Base-by-base conservation (phyloP, 1,139 yeast species). In the Scheffersomyces lignicola region DNA sequence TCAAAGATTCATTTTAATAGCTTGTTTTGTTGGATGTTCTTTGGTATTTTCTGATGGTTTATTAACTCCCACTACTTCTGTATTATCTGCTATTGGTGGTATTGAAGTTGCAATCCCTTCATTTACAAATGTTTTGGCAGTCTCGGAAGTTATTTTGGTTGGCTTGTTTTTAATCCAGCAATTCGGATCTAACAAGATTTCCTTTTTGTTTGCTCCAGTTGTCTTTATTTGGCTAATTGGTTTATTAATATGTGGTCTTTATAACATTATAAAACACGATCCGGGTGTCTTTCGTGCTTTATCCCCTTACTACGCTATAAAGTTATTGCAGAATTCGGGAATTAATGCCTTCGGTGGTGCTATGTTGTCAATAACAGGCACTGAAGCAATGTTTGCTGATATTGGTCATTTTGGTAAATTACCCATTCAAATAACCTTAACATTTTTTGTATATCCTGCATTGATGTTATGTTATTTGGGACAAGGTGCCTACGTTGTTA, bases 311-410 rank as follows among this genome's bases (percentile, higher is more conserved):
- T 70, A 70, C 45, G 83, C 82, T 2, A 62, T 75, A 33, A 45
- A 58, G 13, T 63, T 69, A 23, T 56, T 78, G 41, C 56, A 53
- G 32, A 43, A 47, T 7, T 66, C 69, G 3, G 69, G 69, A 3
- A 56, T 75, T 24, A 76, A 73, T 44, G 63, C 66, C 2, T 56
- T 78, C 29, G 65, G 75, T 7, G 73, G 76, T 4, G 73, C 75
- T 2, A 70, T 77, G 73, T 65, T 78, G 38, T 62, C 80, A 1
- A 60, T 78, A 17, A 77, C 84, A 0, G 84, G 84, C 27, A 63
- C 76, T 3, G 84, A 78, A 45, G 82, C 83, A 4, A 71, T 78
- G 78, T 78, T 78, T 57, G 80, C 82, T 4, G 83, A 78, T 52
- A 61, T 78, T 36, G 79, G 82, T 1, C 80, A 75, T 42, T 75